Conservation (phyloP, 2,329 filamentous ascomycete genomes). For the Ophiostoma quercus region DNA sequence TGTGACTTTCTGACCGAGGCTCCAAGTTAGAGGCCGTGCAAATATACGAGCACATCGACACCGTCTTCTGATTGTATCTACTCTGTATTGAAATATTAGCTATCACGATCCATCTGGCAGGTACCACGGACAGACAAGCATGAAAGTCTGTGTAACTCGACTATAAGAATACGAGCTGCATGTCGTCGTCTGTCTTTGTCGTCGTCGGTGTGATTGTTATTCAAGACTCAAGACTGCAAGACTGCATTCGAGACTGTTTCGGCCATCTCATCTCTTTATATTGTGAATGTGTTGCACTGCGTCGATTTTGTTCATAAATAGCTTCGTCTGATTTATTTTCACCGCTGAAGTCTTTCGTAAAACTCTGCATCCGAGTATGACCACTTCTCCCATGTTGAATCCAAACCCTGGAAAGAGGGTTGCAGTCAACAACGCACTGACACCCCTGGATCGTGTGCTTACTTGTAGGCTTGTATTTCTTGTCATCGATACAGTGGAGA, state of each 20-base stretch:
- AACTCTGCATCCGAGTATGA: no score
- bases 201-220: background rate
- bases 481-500: background rate
- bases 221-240: background rate
- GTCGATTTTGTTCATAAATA: no score
- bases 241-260: background rate
- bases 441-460: background rate
- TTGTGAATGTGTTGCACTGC: background rate
- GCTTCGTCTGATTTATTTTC: background rate
- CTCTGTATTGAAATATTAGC: no score
- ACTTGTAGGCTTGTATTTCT: background rate
- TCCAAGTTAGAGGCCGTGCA: background rate
- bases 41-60: background rate
- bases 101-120: background rate
- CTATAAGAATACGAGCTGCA: background rate
- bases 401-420: background rate
- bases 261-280: background rate
- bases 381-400: background rate
- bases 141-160: background rate
- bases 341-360: background rate
- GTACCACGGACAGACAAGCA: background rate
- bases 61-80: no score
- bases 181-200: background rate
- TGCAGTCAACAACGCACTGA: conserved; percentile 2
- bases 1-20: background rate